Conservation (phyloP, 2,329 filamentous ascomycete species). For the Saccharata proteae region DNA sequence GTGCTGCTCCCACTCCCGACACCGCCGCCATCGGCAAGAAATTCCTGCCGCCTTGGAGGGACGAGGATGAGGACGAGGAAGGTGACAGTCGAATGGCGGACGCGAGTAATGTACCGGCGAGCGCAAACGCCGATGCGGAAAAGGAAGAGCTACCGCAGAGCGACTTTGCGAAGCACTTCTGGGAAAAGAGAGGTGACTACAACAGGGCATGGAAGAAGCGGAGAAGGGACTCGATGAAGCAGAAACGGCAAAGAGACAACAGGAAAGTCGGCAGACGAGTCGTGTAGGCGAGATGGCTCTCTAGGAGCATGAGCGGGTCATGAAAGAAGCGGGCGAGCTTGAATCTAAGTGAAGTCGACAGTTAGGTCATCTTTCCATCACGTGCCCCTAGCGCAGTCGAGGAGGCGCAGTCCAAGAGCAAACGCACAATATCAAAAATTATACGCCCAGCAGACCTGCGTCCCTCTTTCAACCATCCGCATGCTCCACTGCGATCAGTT, state of each 20-base stretch:
- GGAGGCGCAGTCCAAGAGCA: too few relatives aligned
- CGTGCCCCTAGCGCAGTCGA: too few relatives aligned
- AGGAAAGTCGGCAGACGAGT: conserved; percentile 33
- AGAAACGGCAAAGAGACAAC: conserved; percentile 48
- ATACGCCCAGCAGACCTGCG: too few relatives aligned
- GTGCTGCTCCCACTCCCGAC: conserved; percentile 88
- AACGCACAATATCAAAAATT: too few relatives aligned
- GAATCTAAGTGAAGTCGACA: too few relatives aligned
- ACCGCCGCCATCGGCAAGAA: conserved; percentile 64
- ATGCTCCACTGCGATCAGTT: too few relatives aligned
- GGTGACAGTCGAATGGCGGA: conserved; percentile 16
- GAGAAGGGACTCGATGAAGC: conserved; percentile 47
- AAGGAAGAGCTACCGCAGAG: conserved; percentile 37
- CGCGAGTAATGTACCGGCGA: conserved; percentile 4
- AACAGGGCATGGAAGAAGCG: conserved; percentile 42
- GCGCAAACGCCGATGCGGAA: conserved; percentile 16
- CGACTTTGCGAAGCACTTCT: conserved; percentile 52
- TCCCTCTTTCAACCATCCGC: too few relatives aligned
- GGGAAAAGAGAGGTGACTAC: conserved; percentile 35
- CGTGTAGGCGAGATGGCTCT: too few relatives aligned
- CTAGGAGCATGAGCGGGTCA: too few relatives aligned
- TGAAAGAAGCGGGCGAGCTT: too few relatives aligned
- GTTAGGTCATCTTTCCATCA: too few relatives aligned
- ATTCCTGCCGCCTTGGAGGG: conserved; percentile 41
- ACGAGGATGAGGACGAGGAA: conserved; percentile 34